These are phyloP conservation scores for Allomyces arbusculus DNA, from an alignment of 192 early-diverging fungal species.

Conservation along the genomic window DNA sequence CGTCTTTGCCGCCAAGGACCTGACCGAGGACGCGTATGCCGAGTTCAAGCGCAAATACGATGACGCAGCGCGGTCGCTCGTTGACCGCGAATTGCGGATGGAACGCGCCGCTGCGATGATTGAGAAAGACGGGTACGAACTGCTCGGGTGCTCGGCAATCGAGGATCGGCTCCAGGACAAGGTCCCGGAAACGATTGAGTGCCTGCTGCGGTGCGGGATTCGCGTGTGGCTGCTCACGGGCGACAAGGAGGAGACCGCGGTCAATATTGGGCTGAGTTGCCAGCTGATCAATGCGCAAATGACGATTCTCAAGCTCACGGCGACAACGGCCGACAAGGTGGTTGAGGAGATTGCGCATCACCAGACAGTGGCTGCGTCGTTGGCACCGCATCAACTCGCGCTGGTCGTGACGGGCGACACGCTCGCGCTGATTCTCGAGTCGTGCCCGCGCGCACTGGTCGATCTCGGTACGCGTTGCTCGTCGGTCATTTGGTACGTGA, in stretches of 20 bases:
- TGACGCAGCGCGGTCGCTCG: conserved; percentile 45
- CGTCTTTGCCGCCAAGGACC: conserved; percentile 44
- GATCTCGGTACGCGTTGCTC: conserved; percentile 17
- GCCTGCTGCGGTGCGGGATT: conserved; percentile 22
- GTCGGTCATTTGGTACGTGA: conserved; percentile 23
- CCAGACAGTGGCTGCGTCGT: too few species aligned
- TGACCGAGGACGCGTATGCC: conserved; percentile 41
- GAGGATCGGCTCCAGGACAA: conserved; percentile 35
- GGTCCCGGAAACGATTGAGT: conserved; percentile 41
- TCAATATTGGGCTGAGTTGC: conserved; percentile 31
- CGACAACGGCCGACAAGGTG: too few species aligned
- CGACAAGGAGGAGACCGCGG: conserved; percentile 43
- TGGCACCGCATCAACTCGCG: background rate
- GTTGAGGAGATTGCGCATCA: too few species aligned
- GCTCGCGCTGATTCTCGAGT: conserved; percentile 3
- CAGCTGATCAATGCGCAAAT: conserved; percentile 30
- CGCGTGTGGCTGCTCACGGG: conserved; percentile 37
- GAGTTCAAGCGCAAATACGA: conserved; percentile 42
- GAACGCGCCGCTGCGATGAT: conserved; percentile 18
- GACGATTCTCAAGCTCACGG: conserved; percentile 33
- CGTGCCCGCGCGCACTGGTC: conserved; percentile 8
- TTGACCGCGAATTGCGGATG: conserved; percentile 28
- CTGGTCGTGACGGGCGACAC: conserved; percentile 8
- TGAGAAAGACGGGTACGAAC: conserved; percentile 18
- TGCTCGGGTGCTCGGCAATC: conserved; percentile 35